A percentile compares a stretch with the other conserved stretches of the same genome.
Conservation (phyloP, 2,329 filamentous ascomycete genomes). For the Sclerotinia nivalis region DNA sequence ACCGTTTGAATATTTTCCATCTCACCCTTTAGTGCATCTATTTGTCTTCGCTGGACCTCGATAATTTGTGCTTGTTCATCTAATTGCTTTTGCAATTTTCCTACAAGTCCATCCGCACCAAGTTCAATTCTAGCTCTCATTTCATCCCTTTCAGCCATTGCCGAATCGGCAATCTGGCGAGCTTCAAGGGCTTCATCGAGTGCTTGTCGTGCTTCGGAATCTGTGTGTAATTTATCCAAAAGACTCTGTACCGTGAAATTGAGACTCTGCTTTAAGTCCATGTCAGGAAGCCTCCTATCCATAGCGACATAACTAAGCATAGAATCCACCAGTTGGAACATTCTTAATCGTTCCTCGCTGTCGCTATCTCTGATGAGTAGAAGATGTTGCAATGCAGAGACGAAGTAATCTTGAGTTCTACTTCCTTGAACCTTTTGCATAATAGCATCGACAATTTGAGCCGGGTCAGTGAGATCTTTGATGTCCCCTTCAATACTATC, state of each 20-base stretch:
- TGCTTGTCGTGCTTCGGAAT: constrained; percentile 89
- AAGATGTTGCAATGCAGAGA: constrained; percentile 92
- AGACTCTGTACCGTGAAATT: constrained; percentile 97
- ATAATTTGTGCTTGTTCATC: constrained; percentile 91
- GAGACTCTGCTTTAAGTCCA: constrained; percentile 96
- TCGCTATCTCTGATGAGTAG: constrained; percentile 89
- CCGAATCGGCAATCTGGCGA: constrained; percentile 89
- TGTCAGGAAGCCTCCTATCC: constrained; percentile 91
- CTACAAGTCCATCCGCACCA: constrained; percentile 89
- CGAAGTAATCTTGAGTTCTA: constrained; percentile 90
- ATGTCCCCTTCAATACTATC: constrained; percentile 68
- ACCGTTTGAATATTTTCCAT: constrained; percentile 83
- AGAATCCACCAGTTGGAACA: constrained; percentile 98
- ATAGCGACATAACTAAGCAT: constrained; percentile 99
- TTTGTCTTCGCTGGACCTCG: constrained; percentile 81
- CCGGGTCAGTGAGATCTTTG: constrained; percentile 89
- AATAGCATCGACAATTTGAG: constrained; percentile 93
- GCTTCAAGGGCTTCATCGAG: constrained; percentile 89
- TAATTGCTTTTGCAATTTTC: constrained; percentile 89
- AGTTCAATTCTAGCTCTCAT: constrained; percentile 85
- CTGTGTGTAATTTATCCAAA: constrained; percentile 92
- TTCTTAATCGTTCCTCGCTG: constrained; percentile 84
- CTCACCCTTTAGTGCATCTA: constrained; percentile 85
- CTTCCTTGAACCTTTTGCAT: constrained; percentile 79
- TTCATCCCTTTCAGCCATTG: constrained; percentile 94